Evolutionary conservation across 768 basidiomycete species (phyloP), one percentile per base, ranked within the genome.

Genomic region (Suillus clintonianus): DNA sequence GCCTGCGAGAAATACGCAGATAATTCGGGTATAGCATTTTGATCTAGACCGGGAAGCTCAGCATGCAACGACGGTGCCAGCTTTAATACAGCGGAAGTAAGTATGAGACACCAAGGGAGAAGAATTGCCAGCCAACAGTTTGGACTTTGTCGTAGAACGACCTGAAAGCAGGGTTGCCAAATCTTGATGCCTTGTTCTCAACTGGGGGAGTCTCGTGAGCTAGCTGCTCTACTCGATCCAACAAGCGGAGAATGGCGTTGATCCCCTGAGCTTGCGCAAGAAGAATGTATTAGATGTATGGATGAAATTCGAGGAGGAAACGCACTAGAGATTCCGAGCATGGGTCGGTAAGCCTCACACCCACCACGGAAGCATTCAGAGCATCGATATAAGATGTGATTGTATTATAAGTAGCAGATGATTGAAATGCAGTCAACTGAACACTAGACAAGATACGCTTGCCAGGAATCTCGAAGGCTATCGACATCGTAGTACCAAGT

Each of bases 131-230:
- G 65, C 74, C 65, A 73, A 90, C 95, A 78, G 90, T 83, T 19
- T 79, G 70, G 8, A 98, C 81, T 69, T 86, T 85, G 78, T 98
- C 96, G 68, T 95, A 94, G 73, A 99, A 97, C 0, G 86, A 86
- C 69, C 91, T 82, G 77, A 99, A 99, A 0, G 97, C 97, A 5
- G 97, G 97, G 76, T 99, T 99, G 2, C 97, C 97, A 71, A 99
- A 99, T 36, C 97, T 82, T 45, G 96, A 98, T 4, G 89, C 89
- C 57, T 89, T 83, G 73, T 97, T 99, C 67, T 95, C 90, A 19
- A 96, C 88, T 0, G 96, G 89, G 1, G 97, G 97, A 0, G 87
- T 95, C 4, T 80, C 83, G 19, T 81, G 80, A 10, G 87, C 92
- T 14, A 91, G 78, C 19, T 78, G 72, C 70, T 92, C 88, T 2